Base-by-base conservation (phyloP, 2,329 filamentous ascomycete genomes). In the Pyrenochaeta sp. region DNA sequence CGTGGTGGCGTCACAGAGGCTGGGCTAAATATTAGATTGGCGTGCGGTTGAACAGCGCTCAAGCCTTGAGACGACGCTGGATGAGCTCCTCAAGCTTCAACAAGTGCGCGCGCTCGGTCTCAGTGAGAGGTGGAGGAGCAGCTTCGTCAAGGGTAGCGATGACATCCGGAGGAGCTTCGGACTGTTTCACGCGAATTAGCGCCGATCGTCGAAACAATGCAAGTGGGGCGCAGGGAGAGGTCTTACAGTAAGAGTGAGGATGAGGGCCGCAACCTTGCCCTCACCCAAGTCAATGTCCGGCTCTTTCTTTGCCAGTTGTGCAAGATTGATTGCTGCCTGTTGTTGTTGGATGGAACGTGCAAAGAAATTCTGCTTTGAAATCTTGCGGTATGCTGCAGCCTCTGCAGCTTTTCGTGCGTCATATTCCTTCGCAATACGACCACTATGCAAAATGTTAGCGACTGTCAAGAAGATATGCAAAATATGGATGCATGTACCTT, bases 261-360 rank as follows among this genome's bases (percentile, higher is more conserved):
- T 79, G 52, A 91, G 81, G 45, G 73, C 75, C 49, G 79, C 72
- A 35, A 81, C 70, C 44, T 79, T 78, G 51, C 81, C 72, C 40
- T 71, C 67, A 51, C 69, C 77, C 44, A 87, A 69, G 29, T 79
- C 78, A 44, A 84, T 77, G 20, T 82, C 79, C 47, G 75, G 75
- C 57, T 81, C 78, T 60, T 81, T 79, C 49, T 79, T 80, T 42
- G 81, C 78, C 32, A 91, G 77, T 56, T 84, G 82, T 39, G 83
- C 79, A 29, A 92, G 79, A 55, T 85, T 87, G 54, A 91, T 80
- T 4, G 87, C 87, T 37, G 86, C 83, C 68, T 90, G 87, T 67
- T 89, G 83, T 71, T 90, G 85, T 46, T 83, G 80, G 17, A 90
- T 61, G 30, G 72, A 58, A 42, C 67, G 69, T 56, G 63, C 63